A percentile compares a stretch with the other conserved stretches of the same genome.
phyloP scores from a whole-genome alignment of 148 eudicot genomes.

The Vaccinium darrowii region DNA sequence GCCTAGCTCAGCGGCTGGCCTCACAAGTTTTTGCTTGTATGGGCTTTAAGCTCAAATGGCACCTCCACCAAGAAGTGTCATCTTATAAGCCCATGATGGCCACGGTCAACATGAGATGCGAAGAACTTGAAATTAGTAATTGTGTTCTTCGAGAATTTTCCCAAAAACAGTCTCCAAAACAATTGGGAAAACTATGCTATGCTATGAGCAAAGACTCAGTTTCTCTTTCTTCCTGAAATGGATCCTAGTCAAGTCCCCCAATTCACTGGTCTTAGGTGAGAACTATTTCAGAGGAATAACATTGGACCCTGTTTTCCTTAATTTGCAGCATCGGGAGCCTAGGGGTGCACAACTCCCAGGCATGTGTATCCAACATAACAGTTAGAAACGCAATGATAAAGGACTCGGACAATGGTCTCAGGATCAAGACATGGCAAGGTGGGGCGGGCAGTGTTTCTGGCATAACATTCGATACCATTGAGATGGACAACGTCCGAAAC shows the following conservation, averaged over 20 bases:
- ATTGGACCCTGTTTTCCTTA: background rate
- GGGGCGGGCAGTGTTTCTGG: conserved; percentile 79
- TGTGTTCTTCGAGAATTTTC: background rate
- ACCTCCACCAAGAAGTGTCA: too few species aligned
- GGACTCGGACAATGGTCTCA: conserved; percentile 83
- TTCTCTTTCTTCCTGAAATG: background rate
- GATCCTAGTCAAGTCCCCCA: background rate
- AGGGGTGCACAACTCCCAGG: conserved; percentile 73
- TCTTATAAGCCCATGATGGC: background rate
- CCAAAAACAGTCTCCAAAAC: background rate
- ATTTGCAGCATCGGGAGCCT: conserved; percentile 82
- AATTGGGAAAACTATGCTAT: background rate
- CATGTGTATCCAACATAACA: conserved; percentile 85
- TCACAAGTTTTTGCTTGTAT: background rate
- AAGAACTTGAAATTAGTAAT: background rate
- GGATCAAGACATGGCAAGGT: conserved; percentile 99
- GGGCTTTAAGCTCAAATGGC: too few species aligned
- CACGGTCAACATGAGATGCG: background rate
- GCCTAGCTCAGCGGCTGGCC: background rate
- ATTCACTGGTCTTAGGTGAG: background rate
- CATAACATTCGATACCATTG: conserved; percentile 68
- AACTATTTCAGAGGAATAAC: background rate
- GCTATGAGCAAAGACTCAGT: background rate
- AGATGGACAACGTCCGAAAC: conserved; percentile 85
- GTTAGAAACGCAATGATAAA: conserved; percentile 64